Conservation (phyloP, 345 rosid species). For the Ailanthus altissimus region DNA sequence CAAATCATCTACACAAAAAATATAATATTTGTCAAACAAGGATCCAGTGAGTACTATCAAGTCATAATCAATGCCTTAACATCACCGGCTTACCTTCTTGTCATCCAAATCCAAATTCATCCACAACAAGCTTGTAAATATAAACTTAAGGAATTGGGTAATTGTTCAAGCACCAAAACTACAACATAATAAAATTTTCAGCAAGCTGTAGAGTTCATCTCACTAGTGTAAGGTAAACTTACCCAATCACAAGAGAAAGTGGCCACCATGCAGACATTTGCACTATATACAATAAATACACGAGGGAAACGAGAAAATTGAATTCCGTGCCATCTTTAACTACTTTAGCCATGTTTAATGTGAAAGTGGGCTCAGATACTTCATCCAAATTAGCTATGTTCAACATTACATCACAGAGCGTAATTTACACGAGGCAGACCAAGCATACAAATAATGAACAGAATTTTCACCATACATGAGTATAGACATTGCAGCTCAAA, state of each 20-base stretch:
- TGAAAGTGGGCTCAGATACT: too few species aligned
- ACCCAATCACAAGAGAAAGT: background rate
- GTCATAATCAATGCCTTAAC: background rate
- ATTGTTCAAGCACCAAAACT: background rate
- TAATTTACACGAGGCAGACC: background rate
- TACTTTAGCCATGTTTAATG: background rate
- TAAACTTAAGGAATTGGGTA: background rate
- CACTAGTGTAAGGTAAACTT: background rate
- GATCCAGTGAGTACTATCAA: background rate
- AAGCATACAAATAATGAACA: too few species aligned
- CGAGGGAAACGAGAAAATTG: background rate
- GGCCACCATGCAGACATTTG: background rate
- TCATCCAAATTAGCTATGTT: background rate
- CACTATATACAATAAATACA: background rate
- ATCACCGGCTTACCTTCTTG: background rate
- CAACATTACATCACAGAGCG: background rate
- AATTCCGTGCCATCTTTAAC: background rate
- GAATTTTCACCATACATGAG: background rate
- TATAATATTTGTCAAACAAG: background rate
- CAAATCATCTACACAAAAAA: background rate
- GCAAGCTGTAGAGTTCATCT: background rate
- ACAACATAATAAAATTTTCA: background rate
- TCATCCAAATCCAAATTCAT: conserved; percentile 4
- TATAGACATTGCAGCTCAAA: background rate
- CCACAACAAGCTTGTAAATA: background rate